Percentiles rank a stretch among this genome's conserved stretches.
Evolutionary conservation across 108 stramenopile genomes (phyloP).

Genomic region (Discostella pseudostelligera): DNA sequence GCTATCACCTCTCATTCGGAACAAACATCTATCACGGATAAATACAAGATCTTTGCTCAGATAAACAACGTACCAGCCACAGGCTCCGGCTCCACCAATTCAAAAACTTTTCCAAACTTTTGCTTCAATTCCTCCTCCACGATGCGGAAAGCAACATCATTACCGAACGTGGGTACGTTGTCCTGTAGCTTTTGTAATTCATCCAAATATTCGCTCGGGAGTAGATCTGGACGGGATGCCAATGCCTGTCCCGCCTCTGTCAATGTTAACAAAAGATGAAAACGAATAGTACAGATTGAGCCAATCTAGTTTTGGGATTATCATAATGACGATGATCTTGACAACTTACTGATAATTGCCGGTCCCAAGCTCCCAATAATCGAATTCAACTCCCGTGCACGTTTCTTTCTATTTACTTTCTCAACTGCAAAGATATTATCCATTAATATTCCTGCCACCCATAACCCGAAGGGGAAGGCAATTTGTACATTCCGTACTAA

Average conservation of each 20-base stretch:
- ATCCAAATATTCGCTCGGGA: constrained; percentile 91
- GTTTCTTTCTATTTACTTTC: constrained; percentile 39
- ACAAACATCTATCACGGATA: too few species aligned
- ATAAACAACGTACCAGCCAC: constrained; percentile 60
- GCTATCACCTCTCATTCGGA: too few species aligned
- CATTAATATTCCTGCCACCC: constrained; percentile 69
- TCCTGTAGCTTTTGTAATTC: constrained; percentile 96
- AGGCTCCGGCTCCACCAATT: constrained; percentile 83
- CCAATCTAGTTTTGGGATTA: too few species aligned
- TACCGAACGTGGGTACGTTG: constrained; percentile 88
- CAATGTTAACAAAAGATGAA: not conserved
- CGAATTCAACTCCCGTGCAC: constrained; percentile 77
- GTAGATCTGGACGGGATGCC: constrained; percentile 86
- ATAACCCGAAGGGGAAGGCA: constrained; percentile 85
- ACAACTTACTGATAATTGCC: constrained; percentile 88
- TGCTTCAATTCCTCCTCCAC: constrained; percentile 85
- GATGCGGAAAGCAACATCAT: constrained; percentile 78
- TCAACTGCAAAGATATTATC: constrained; percentile 67
- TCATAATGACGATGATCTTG: too few species aligned
- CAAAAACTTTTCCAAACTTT: constrained; percentile 82
- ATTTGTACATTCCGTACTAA: constrained; percentile 92
- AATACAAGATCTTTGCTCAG: not conserved
- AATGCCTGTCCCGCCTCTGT: constrained; percentile 68
- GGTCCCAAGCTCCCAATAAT: constrained; percentile 88
- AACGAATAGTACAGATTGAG: too few species aligned